These are phyloP conservation scores for Coniferiporia weirii DNA, from an alignment of 1,284 basidiomycete genomes.

Conservation along the genomic window DNA sequence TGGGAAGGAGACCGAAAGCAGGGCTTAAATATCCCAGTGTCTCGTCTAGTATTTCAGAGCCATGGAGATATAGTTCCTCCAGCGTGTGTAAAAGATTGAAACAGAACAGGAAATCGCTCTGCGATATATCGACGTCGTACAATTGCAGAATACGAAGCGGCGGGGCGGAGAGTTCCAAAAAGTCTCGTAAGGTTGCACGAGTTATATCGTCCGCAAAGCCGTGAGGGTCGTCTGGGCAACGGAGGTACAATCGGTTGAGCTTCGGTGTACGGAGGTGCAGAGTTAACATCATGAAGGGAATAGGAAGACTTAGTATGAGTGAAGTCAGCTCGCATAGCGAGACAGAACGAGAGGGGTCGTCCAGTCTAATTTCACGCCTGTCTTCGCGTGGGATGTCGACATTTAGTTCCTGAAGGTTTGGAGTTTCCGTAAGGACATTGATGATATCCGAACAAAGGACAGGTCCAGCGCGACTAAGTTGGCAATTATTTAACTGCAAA, in stretches of 20 bases:
- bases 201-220: slow-evolving; percentile 36
- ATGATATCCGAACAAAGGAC: slow-evolving; percentile 17
- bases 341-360: slow-evolving; percentile 2
- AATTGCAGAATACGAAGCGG: slow-evolving; percentile 48
- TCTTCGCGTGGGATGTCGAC: slow-evolving; percentile 11
- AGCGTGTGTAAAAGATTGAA: slow-evolving; percentile 38
- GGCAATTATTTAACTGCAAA: slow-evolving; percentile 15
- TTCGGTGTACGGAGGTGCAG: slow-evolving; percentile 37
- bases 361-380: slow-evolving; percentile 6
- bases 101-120: slow-evolving; percentile 36
- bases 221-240: slow-evolving; percentile 34
- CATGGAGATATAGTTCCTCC: slow-evolving; percentile 50
- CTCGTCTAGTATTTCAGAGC: slow-evolving; percentile 53
- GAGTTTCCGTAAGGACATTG: slow-evolving; percentile 3
- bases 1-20: slow-evolving; percentile 41
- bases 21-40: slow-evolving; percentile 38
- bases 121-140: slow-evolving; percentile 48
- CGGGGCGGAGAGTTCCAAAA: slow-evolving; percentile 37
- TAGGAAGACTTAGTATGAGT: slow-evolving; percentile 12
- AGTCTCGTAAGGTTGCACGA: slow-evolving; percentile 34
- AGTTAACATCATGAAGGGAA: slow-evolving; percentile 10
- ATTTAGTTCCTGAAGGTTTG: slow-evolving; percentile 13
- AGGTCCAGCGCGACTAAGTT: slow-evolving; percentile 1
- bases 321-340: slow-evolving; percentile 11
- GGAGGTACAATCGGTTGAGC: slow-evolving; percentile 42